These are phyloP conservation scores for Wickerhamiella azymoides DNA, from an alignment of 805 yeast species.

Conservation along the genomic window DNA sequence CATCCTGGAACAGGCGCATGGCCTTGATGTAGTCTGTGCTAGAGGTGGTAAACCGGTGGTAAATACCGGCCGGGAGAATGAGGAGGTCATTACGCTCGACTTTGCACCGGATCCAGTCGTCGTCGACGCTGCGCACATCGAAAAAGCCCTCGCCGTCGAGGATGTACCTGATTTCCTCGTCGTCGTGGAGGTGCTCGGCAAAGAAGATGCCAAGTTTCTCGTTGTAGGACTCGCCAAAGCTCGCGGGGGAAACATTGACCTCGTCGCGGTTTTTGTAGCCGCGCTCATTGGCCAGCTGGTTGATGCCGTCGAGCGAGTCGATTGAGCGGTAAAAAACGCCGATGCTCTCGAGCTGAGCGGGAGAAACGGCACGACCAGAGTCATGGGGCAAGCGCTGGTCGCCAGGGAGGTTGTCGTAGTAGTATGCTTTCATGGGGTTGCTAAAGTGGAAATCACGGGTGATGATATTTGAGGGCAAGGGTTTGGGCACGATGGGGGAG, in stretches of 20 bases:
- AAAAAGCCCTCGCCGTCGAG: constrained; percentile 84
- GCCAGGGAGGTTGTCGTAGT: constrained; percentile 16
- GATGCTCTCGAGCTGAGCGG: constrained; percentile 36
- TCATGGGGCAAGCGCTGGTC: constrained; percentile 20
- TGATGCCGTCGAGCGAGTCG: constrained; percentile 38
- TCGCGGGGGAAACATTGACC: constrained; percentile 42
- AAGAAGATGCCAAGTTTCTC: constrained; percentile 57
- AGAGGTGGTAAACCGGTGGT: constrained; percentile 80
- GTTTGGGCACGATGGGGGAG: too few species aligned
- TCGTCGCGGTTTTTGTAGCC: constrained; percentile 69
- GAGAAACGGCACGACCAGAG: constrained; percentile 45
- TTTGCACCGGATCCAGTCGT: constrained; percentile 64
- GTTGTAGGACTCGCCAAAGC: constrained; percentile 50
- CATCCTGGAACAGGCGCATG: constrained; percentile 74
- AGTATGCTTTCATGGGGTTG: constrained; percentile 15
- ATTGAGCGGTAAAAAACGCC: constrained; percentile 58
- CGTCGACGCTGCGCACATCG: constrained; percentile 57
- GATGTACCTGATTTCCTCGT: constrained; percentile 88
- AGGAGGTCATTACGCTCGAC: constrained; percentile 47
- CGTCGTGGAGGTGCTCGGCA: constrained; percentile 86
- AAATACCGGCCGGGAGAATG: constrained; percentile 77
- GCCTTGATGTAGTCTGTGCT: constrained; percentile 54
- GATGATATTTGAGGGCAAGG: too few species aligned
- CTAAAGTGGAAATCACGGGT: not conserved
- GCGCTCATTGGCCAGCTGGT: constrained; percentile 53